Conservation (phyloP, 805 yeast species). For the Ogataea paradorogensis region DNA sequence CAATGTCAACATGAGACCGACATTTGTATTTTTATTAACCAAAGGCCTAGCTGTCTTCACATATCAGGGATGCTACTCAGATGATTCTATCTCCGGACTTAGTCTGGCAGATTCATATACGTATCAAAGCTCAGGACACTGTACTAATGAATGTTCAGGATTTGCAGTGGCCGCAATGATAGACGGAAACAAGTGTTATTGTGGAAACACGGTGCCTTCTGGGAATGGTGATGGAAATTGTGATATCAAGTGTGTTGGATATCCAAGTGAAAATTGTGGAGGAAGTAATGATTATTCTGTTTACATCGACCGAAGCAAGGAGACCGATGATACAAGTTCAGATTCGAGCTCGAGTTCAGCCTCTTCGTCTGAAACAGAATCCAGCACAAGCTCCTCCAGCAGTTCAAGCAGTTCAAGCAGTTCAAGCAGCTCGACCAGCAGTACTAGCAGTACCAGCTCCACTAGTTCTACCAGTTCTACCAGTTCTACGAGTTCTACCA, state of each 20-base stretch:
- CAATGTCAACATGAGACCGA: constrained; percentile 11
- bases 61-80: constrained; percentile 28
- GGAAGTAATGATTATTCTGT: constrained; percentile 46
- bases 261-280: constrained; percentile 63
- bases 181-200: constrained; percentile 58
- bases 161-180: constrained; percentile 49
- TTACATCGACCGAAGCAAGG: constrained; percentile 33
- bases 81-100: constrained; percentile 32
- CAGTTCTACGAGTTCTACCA: constrained; percentile 13
- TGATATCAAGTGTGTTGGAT: constrained; percentile 54
- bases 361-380: not conserved
- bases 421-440: not conserved
- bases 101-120: constrained; percentile 43
- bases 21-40: constrained; percentile 1
- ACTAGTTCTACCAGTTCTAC: constrained; percentile 1
- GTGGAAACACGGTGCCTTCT: constrained; percentile 50
- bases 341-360: not conserved
- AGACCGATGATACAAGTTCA: constrained; percentile 6
- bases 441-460: not conserved
- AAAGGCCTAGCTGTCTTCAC: constrained; percentile 19
- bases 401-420: not conserved
- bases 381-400: not conserved
- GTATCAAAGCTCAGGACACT: constrained; percentile 62
- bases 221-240: constrained; percentile 37
- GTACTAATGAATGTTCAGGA: constrained; percentile 50